A percentile compares a stretch with the other conserved stretches of the same genome.
Evolutionary conservation across 2,329 filamentous ascomycete species (phyloP).

Genomic region (Zymoseptoria brevis): DNA sequence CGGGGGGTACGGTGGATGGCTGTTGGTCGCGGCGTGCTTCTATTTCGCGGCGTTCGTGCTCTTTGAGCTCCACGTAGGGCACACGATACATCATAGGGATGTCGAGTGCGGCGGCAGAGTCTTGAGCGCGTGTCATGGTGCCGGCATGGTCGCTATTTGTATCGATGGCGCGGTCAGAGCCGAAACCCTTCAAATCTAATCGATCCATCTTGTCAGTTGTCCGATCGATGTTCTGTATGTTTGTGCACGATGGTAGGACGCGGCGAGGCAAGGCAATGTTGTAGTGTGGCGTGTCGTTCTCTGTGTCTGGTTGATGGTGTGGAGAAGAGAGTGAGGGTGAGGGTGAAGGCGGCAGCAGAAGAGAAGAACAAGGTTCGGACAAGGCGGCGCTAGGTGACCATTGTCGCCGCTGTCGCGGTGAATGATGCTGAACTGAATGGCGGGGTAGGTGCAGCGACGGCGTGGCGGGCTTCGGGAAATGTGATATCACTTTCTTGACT

Average conservation of each 20-base stretch:
- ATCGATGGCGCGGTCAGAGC: slow-evolving; percentile 7
- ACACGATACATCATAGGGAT: slow-evolving; percentile 26
- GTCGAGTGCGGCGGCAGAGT: slow-evolving; percentile 10
- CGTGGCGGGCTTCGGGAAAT: neutral
- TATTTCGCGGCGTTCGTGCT: slow-evolving; percentile 19
- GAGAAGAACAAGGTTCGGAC: neutral
- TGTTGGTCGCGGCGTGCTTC: slow-evolving; percentile 15
- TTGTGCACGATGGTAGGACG: neutral
- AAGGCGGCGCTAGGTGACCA: neutral
- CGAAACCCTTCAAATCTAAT: slow-evolving; percentile 14
- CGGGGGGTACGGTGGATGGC: slow-evolving; percentile 20
- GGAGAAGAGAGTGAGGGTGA: neutral
- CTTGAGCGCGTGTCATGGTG: slow-evolving; percentile 8
- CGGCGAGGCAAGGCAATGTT: neutral
- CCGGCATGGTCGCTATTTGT: slow-evolving; percentile 4
- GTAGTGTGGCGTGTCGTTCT: neutral
- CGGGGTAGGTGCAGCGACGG: neutral
- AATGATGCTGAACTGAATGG: slow-evolving; percentile 3
- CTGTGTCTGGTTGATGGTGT: neutral
- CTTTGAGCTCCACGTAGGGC: slow-evolving; percentile 21
- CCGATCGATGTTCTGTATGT: neutral
- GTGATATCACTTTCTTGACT: slow-evolving; percentile 1
- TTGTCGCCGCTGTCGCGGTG: neutral
- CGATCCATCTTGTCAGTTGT: neutral
- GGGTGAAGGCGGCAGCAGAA: neutral